Percentiles rank a stretch among this genome's conserved stretches.
Evolutionary conservation across 495 filamentous ascomycete genomes (phyloP).

Genomic region (Penicillium samsonianum): DNA sequence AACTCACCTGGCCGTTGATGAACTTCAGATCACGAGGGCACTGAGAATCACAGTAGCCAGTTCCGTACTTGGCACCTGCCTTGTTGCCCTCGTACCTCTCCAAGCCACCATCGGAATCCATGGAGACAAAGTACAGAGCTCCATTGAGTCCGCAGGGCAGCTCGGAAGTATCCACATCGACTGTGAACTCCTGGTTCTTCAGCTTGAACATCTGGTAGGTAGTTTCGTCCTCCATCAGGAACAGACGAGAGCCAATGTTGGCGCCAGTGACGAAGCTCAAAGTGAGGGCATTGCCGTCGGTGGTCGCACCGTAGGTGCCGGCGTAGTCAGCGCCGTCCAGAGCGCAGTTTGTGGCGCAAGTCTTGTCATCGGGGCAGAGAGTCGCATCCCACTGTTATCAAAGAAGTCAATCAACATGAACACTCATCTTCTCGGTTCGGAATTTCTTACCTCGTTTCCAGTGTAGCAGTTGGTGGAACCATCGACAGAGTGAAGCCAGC

Average conservation of each 20-base stretch:
- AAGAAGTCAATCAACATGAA: not conserved
- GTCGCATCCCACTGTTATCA: slow-evolving; percentile 48
- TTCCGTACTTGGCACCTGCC: slow-evolving; percentile 71
- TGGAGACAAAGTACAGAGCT: slow-evolving; percentile 67
- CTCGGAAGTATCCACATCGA: slow-evolving; percentile 65
- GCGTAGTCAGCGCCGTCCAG: slow-evolving; percentile 62
- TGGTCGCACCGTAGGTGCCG: slow-evolving; percentile 56
- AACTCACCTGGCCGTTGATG: slow-evolving; percentile 57
- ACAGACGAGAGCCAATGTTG: slow-evolving; percentile 62
- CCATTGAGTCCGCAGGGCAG: slow-evolving; percentile 73
- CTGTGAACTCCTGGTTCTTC: slow-evolving; percentile 64
- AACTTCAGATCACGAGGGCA: slow-evolving; percentile 67
- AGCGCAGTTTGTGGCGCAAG: slow-evolving; percentile 60
- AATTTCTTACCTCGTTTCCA: slow-evolving; percentile 42
- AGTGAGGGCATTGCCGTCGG: slow-evolving; percentile 54
- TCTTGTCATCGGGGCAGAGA: slow-evolving; percentile 53
- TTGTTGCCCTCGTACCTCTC: slow-evolving; percentile 55
- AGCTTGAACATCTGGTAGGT: slow-evolving; percentile 63
- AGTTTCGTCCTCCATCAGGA: slow-evolving; percentile 53
- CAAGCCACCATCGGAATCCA: slow-evolving; percentile 64
- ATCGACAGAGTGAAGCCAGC: slow-evolving; percentile 55
- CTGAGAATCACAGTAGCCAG: slow-evolving; percentile 76
- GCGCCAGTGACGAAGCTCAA: slow-evolving; percentile 55
- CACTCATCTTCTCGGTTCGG: not conserved
- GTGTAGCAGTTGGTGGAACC: slow-evolving; percentile 66